phyloP scores from a whole-genome alignment of 805 yeast genomes.

The Candida patagonica region DNA sequence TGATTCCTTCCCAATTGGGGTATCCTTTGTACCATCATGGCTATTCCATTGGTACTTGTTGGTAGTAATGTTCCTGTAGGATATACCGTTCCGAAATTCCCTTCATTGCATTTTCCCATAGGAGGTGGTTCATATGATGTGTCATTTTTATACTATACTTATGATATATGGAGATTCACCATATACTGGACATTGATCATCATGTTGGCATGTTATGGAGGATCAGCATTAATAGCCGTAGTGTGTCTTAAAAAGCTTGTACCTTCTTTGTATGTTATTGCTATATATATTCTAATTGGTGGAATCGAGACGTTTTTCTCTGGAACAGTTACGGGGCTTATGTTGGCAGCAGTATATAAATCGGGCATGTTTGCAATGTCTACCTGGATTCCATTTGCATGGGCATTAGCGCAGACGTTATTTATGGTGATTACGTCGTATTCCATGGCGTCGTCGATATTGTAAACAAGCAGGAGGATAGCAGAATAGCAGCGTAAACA shows the following conservation, averaged over 20 bases:
- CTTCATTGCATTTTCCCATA: conserved; percentile 70
- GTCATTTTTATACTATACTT: conserved; percentile 55
- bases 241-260: conserved; percentile 37
- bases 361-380: conserved; percentile 83
- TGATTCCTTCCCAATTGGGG: not conserved
- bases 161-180: conserved; percentile 78
- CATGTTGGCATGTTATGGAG: conserved; percentile 49
- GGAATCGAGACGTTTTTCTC: conserved; percentile 54
- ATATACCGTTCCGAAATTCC: conserved; percentile 69
- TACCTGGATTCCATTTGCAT: conserved; percentile 88
- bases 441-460: conserved; percentile 42
- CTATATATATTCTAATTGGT: conserved; percentile 44
- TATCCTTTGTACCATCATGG: too few relatives aligned
- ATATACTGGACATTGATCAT: conserved; percentile 71
- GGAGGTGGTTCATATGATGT: conserved; percentile 31
- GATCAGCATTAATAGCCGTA: conserved; percentile 40
- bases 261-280: conserved; percentile 30
- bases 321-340: conserved; percentile 71
- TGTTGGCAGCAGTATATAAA: conserved; percentile 64
- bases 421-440: conserved; percentile 61
- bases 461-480: conserved; percentile 19
- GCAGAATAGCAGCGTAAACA: not conserved
- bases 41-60: conserved; percentile 14
- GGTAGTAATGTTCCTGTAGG: conserved; percentile 57
- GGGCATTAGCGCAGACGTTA: conserved; percentile 61